These are phyloP conservation scores for Hibiscus trionum DNA, from an alignment of 345 rosid genomes.

Conservation along the genomic window DNA sequence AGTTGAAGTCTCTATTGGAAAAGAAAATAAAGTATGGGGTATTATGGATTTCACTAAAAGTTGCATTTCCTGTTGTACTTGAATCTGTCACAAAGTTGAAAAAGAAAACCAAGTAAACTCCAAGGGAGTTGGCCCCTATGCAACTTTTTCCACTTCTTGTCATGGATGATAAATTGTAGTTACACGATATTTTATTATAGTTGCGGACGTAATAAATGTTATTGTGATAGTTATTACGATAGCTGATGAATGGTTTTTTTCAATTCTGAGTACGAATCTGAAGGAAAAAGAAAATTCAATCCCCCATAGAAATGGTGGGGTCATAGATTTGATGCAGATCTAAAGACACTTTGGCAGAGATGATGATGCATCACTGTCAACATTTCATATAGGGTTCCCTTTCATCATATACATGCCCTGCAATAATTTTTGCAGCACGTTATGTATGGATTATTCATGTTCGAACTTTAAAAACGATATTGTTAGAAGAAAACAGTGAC, in stretches of 20 bases:
- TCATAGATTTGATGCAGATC: constrained; percentile 1
- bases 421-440: background rate
- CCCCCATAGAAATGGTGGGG: constrained; percentile 7
- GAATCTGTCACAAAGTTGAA: background rate
- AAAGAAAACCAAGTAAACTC: background rate
- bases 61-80: constrained; percentile 10
- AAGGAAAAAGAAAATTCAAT: background rate
- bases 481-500: background rate
- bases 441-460: background rate
- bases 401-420: background rate
- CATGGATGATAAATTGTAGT: background rate
- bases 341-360: constrained; percentile 6
- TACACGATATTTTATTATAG: too few species aligned
- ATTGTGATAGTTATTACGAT: too few species aligned
- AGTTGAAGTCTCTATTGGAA: background rate
- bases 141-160: constrained; percentile 4
- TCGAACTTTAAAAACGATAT: background rate
- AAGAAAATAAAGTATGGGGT: constrained; percentile 1
- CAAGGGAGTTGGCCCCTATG: background rate
- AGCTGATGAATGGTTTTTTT: background rate
- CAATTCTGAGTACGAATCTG: background rate
- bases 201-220: too few species aligned
- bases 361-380: constrained; percentile 17
- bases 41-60: constrained; percentile 14
- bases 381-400: background rate